phyloP scores from a whole-genome alignment of 352 stramenopile species.

The Phytophthora cactorum region DNA sequence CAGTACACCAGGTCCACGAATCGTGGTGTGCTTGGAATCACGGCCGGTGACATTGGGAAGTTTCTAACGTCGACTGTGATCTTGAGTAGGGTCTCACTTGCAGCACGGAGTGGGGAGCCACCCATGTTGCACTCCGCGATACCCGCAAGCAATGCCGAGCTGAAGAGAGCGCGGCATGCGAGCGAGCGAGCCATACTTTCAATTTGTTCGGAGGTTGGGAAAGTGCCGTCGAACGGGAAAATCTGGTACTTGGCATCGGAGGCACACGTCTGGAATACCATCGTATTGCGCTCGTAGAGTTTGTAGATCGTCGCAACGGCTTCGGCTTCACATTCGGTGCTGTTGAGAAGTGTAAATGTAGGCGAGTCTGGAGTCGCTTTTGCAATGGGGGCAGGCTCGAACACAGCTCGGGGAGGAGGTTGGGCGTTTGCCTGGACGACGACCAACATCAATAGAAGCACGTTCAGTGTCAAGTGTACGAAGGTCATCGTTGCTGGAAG shows the following conservation, averaged over 20 bases:
- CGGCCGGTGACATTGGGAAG: constrained; percentile 19
- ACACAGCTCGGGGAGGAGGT: constrained; percentile 10
- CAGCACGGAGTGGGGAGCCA: constrained; percentile 39
- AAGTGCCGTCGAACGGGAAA: constrained; percentile 50
- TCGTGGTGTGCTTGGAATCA: constrained; percentile 42
- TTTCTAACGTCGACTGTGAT: constrained; percentile 43
- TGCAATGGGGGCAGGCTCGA: constrained; percentile 29
- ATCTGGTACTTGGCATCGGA: constrained; percentile 48
- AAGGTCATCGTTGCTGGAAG: constrained; percentile 21
- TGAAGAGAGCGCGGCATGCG: constrained; percentile 50
- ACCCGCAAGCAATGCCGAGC: constrained; percentile 37
- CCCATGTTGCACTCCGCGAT: constrained; percentile 49
- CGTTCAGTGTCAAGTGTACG: constrained; percentile 8
- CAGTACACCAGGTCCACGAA: constrained; percentile 64
- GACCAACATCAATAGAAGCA: constrained; percentile 7
- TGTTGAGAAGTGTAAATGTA: constrained; percentile 44
- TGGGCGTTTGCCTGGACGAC: constrained; percentile 3
- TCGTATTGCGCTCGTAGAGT: constrained; percentile 54
- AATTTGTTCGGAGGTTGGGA: constrained; percentile 43
- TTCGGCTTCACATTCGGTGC: constrained; percentile 37
- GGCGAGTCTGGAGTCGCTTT: constrained; percentile 33
- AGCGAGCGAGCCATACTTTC: constrained; percentile 39
- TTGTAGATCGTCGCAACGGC: constrained; percentile 37
- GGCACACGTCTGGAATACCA: constrained; percentile 56
- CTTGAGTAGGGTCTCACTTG: constrained; percentile 51